Conservation (phyloP, 2,329 filamentous ascomycete species). For the Talaromyces piceae region DNA sequence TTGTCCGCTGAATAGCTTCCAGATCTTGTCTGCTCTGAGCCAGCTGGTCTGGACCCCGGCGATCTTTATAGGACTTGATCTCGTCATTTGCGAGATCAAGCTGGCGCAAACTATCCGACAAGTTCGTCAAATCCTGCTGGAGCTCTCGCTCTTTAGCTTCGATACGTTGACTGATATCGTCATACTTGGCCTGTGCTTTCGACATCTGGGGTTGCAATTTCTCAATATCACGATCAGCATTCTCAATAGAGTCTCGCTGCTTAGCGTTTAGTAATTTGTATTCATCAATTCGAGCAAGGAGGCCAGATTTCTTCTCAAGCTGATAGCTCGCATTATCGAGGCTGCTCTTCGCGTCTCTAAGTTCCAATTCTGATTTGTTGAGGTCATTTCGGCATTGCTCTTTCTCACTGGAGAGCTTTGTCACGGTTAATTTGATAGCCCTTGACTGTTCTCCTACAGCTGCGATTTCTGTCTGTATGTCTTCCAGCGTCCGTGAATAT, state of each 20-base stretch:
- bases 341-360: slow-evolving; percentile 66
- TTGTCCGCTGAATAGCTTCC: slow-evolving; percentile 57
- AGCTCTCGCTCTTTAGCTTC: slow-evolving; percentile 65
- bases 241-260: slow-evolving; percentile 62
- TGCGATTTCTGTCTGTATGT: slow-evolving; percentile 72
- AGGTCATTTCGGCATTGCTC: slow-evolving; percentile 64
- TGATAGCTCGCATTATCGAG: slow-evolving; percentile 64
- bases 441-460: slow-evolving; percentile 60
- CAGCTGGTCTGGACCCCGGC: slow-evolving; percentile 66
- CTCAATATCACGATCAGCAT: slow-evolving; percentile 65
- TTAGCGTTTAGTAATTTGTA: slow-evolving; percentile 60
- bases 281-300: slow-evolving; percentile 65
- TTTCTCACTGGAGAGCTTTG: slow-evolving; percentile 60
- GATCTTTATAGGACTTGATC: slow-evolving; percentile 70
- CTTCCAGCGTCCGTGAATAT: slow-evolving; percentile 63
- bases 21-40: slow-evolving; percentile 63
- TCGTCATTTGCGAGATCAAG: slow-evolving; percentile 67
- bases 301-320: slow-evolving; percentile 69
- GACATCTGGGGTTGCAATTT: slow-evolving; percentile 66
- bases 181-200: slow-evolving; percentile 66
- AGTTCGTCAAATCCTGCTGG: slow-evolving; percentile 60
- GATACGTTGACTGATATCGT: slow-evolving; percentile 67
- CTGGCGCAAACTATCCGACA: slow-evolving; percentile 69
- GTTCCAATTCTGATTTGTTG: slow-evolving; percentile 65
- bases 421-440: slow-evolving; percentile 54